A percentile compares a stretch with the other conserved stretches of the same genome.
Evolutionary conservation across 1,139 yeast genomes (phyloP).

Genomic region (Entelexis paramagnoliae): DNA sequence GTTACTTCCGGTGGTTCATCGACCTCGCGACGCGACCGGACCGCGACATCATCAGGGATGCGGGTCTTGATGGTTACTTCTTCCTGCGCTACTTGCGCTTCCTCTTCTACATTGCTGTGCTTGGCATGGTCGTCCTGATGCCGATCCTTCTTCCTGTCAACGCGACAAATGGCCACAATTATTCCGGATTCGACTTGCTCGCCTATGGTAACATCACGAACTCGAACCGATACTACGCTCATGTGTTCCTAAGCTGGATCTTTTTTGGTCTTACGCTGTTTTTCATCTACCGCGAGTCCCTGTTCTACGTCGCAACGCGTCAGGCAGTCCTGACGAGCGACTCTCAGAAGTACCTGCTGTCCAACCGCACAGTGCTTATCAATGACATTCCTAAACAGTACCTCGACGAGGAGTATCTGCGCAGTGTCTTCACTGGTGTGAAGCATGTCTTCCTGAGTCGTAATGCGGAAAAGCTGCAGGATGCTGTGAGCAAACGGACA

Average conservation of each 20-base stretch:
- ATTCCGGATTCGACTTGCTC: conserved; percentile 61
- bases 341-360: conserved; percentile 56
- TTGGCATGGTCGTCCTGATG: conserved; percentile 58
- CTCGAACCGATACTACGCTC: conserved; percentile 66
- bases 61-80: conserved; percentile 84
- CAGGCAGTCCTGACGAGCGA: conserved; percentile 78
- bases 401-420: conserved; percentile 49
- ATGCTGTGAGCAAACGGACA: conserved; percentile 52
- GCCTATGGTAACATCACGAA: conserved; percentile 67
- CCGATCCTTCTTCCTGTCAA: conserved; percentile 80
- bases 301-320: conserved; percentile 67
- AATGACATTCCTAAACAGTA: conserved; percentile 68
- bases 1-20: conserved; percentile 31
- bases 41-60: conserved; percentile 59
- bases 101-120: conserved; percentile 45
- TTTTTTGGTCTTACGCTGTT: conserved; percentile 24
- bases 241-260: conserved; percentile 53
- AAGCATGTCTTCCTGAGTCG: conserved; percentile 67
- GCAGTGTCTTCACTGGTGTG: conserved; percentile 57
- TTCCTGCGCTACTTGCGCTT: conserved; percentile 67
- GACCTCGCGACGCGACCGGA: conserved; percentile 44
- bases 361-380: conserved; percentile 71
- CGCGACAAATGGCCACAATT: conserved; percentile 62
- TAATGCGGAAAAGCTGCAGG: conserved; percentile 48
- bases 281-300: conserved; percentile 57